A percentile compares a stretch with the other conserved stretches of the same genome.
phyloP scores from a whole-genome alignment of 495 filamentous ascomycete species.

The Aspergillus sparsus region DNA sequence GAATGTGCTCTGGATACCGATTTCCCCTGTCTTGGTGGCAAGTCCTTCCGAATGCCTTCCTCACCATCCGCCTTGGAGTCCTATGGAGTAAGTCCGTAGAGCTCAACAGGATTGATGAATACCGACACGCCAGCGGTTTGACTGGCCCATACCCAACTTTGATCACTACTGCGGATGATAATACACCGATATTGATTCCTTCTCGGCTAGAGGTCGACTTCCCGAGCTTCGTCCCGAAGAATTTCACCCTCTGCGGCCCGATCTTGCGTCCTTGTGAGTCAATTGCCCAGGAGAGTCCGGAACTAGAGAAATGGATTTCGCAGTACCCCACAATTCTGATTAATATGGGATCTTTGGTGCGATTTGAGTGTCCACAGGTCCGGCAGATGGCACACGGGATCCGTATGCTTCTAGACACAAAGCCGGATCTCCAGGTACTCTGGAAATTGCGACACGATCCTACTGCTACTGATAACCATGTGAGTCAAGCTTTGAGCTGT shows the following conservation, averaged over 20 bases:
- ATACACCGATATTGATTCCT: slow-evolving; percentile 15
- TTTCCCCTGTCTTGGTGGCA: slow-evolving; percentile 36
- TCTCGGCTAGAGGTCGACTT: slow-evolving; percentile 20
- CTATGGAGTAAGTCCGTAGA: neutral
- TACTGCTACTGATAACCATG: neutral
- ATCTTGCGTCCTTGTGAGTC: slow-evolving; percentile 22
- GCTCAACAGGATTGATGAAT: slow-evolving; percentile 12
- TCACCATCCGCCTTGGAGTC: slow-evolving; percentile 15
- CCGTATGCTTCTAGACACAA: slow-evolving; percentile 27
- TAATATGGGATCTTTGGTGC: slow-evolving; percentile 35
- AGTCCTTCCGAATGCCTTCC: slow-evolving; percentile 35
- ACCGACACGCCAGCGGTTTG: slow-evolving; percentile 22
- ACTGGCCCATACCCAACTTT: slow-evolving; percentile 13
- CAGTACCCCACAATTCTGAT: slow-evolving; percentile 39
- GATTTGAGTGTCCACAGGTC: slow-evolving; percentile 17
- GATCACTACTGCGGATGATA: neutral
- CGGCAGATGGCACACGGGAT: slow-evolving; percentile 40
- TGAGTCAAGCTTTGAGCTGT: neutral
- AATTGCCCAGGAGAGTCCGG: slow-evolving; percentile 27
- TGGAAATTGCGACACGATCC: slow-evolving; percentile 41
- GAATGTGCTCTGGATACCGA: slow-evolving; percentile 35
- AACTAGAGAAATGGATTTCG: slow-evolving; percentile 37
- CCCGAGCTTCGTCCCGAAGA: slow-evolving; percentile 16
- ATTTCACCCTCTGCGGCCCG: slow-evolving; percentile 26
- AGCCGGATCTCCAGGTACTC: slow-evolving; percentile 37